Conservation (phyloP, 1,139 yeast species). For the Komagataea norvegica region DNA sequence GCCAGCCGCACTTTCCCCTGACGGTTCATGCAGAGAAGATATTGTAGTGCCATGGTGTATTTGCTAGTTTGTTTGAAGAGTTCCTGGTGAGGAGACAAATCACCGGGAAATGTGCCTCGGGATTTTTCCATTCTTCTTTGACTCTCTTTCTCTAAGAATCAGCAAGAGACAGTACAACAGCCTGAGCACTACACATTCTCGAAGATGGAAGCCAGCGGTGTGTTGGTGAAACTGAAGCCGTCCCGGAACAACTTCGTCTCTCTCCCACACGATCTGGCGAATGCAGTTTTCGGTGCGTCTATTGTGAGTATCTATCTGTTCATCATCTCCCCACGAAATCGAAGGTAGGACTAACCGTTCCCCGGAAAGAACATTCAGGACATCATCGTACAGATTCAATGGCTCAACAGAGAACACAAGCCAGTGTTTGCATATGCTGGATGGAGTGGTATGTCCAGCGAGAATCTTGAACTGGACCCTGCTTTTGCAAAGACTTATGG, state of each 20-base stretch:
- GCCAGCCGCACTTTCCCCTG: conserved; percentile 90
- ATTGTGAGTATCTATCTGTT: conserved; percentile 32
- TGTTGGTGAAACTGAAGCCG: conserved; percentile 32
- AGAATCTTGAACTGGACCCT: conserved; percentile 52
- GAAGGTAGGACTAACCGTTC: conserved; percentile 8
- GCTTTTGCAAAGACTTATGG: conserved; percentile 42
- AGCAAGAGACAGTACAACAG: background rate
- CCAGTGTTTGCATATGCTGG: conserved; percentile 50
- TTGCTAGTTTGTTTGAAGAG: no score
- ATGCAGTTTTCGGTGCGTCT: conserved; percentile 47
- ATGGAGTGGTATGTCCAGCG: conserved; percentile 70
- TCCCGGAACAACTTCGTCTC: conserved; percentile 53
- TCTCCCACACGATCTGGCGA: conserved; percentile 49
- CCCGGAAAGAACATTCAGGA: conserved; percentile 45
- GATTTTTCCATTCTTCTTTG: background rate
- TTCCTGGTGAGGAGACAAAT: no score
- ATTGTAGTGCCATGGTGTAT: conserved; percentile 65
- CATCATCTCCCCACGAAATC: conserved; percentile 3
- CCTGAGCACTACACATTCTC: no score
- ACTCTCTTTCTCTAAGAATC: background rate
- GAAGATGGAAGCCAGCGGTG: conserved; percentile 21
- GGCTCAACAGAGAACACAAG: conserved; percentile 32
- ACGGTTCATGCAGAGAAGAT: conserved; percentile 75
- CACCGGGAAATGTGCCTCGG: conserved; percentile 2
- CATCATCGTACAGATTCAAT: conserved; percentile 48